Conservation (phyloP, 1,284 basidiomycete species). For the Ganoderma boninense region DNA sequence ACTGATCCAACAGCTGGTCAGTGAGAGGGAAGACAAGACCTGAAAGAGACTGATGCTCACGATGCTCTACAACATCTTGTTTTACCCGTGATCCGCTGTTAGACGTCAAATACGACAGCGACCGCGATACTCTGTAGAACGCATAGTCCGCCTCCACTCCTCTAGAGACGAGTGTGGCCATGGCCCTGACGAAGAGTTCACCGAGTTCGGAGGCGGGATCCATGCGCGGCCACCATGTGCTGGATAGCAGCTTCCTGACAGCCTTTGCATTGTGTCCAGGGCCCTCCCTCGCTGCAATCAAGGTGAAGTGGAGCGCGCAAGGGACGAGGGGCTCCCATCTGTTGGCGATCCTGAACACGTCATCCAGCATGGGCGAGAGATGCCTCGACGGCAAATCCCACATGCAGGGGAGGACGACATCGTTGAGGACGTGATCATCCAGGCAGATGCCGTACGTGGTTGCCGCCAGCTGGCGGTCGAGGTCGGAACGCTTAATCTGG, state of each 20-base stretch:
- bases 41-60: not conserved
- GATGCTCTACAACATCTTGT: slow-evolving; percentile 7
- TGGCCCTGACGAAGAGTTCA: slow-evolving; percentile 20
- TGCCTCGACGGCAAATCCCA: slow-evolving; percentile 17
- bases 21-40: not conserved
- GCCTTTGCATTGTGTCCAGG: not conserved
- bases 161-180: slow-evolving; percentile 21
- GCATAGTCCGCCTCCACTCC: not conserved
- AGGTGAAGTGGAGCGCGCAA: slow-evolving; percentile 18
- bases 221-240: too few species aligned
- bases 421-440: slow-evolving; percentile 23
- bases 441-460: slow-evolving; percentile 17
- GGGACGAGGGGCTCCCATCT: slow-evolving; percentile 20
- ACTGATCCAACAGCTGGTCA: not conserved
- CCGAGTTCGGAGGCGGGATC: slow-evolving; percentile 14
- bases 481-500: slow-evolving; percentile 13
- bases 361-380: slow-evolving; percentile 17
- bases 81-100: slow-evolving; percentile 9
- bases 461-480: slow-evolving; percentile 22
- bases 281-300: slow-evolving; percentile 14
- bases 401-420: slow-evolving; percentile 22
- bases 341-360: slow-evolving; percentile 11
- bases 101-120: slow-evolving; percentile 5
- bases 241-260: too few species aligned
- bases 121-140: slow-evolving; percentile 10